Evolutionary conservation across 2,329 filamentous ascomycete species (phyloP).

Genomic region (Fusarium circinatum): DNA sequence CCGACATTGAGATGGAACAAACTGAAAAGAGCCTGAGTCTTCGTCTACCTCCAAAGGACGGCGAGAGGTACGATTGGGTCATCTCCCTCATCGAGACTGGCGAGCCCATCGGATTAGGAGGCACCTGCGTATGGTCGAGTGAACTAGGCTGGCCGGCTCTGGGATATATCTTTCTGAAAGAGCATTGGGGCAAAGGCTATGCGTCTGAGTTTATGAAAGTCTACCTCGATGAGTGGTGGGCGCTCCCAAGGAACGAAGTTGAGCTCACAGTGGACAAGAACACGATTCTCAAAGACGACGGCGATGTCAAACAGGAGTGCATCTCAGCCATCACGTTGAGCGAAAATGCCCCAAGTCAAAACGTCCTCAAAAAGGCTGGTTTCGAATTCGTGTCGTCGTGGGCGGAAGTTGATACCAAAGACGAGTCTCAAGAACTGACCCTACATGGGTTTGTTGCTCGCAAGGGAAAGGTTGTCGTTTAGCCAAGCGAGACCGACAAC

Average conservation of each 20-base stretch:
- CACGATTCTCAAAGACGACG: slow-evolving; percentile 48
- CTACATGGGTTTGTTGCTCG: slow-evolving; percentile 43
- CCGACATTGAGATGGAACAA: slow-evolving; percentile 57
- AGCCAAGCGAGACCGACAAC: neutral
- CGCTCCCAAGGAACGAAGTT: slow-evolving; percentile 57
- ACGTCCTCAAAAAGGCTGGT: slow-evolving; percentile 66
- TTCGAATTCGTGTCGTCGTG: slow-evolving; percentile 60
- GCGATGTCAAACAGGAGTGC: slow-evolving; percentile 50
- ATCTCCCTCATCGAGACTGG: slow-evolving; percentile 59
- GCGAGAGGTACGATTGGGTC: slow-evolving; percentile 65
- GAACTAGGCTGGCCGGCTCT: slow-evolving; percentile 65
- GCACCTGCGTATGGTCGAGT: slow-evolving; percentile 51
- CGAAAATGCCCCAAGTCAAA: slow-evolving; percentile 63
- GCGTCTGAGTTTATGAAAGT: slow-evolving; percentile 65
- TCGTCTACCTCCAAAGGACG: slow-evolving; percentile 61
- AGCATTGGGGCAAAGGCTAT: slow-evolving; percentile 66
- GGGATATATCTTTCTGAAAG: slow-evolving; percentile 66
- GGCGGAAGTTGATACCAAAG: slow-evolving; percentile 43
- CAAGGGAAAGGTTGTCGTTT: neutral
- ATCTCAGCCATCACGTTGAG: slow-evolving; percentile 60
- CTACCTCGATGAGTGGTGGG: slow-evolving; percentile 59
- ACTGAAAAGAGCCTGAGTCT: slow-evolving; percentile 54
- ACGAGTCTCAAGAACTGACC: slow-evolving; percentile 20
- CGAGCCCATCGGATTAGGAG: slow-evolving; percentile 63
- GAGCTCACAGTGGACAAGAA: slow-evolving; percentile 56